phyloP scores from a whole-genome alignment of 208 protist genomes.

The Trypanosoma theileri region DNA sequence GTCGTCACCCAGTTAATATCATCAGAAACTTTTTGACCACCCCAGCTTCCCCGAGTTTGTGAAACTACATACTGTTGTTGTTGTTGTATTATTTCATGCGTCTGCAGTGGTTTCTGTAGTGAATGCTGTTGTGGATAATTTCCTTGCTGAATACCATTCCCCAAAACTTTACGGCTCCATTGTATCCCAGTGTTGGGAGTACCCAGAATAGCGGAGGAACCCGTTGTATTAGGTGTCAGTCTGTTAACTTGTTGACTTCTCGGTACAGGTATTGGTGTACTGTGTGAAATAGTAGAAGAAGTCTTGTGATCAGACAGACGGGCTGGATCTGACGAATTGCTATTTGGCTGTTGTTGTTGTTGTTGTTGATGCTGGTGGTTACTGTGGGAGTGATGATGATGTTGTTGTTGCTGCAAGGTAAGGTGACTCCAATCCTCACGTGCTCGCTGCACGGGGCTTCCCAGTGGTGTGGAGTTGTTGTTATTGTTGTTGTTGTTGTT shows the following conservation, averaged over 20 bases:
- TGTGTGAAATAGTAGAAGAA: constrained; percentile 9
- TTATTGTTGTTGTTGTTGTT: constrained; percentile 8
- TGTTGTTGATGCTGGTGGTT: not conserved
- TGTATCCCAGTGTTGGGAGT: not conserved
- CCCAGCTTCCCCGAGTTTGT: constrained; percentile 11
- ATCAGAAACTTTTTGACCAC: not conserved
- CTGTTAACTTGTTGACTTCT: constrained; percentile 29
- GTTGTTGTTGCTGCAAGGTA: constrained; percentile 11
- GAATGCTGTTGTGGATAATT: not conserved
- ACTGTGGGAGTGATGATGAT: not conserved
- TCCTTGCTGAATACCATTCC: constrained; percentile 15
- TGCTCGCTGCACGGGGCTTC: not conserved
- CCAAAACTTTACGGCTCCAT: constrained; percentile 19
- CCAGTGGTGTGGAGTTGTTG: constrained; percentile 2
- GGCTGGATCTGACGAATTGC: not conserved
- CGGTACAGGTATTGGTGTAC: constrained; percentile 28
- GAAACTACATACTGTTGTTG: constrained; percentile 3
- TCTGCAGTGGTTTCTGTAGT: not conserved
- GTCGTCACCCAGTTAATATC: constrained; percentile 4
- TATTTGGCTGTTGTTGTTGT: constrained; percentile 5
- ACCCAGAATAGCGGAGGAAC: not conserved
- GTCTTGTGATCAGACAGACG: constrained; percentile 15
- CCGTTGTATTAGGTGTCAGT: not conserved
- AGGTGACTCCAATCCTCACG: constrained; percentile 12
- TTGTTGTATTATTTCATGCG: not conserved